Evolutionary conservation across 306 rosid genomes (phyloP), one percentile per base, ranked within the genome.

Genomic region (Medicago truncatula): DNA sequence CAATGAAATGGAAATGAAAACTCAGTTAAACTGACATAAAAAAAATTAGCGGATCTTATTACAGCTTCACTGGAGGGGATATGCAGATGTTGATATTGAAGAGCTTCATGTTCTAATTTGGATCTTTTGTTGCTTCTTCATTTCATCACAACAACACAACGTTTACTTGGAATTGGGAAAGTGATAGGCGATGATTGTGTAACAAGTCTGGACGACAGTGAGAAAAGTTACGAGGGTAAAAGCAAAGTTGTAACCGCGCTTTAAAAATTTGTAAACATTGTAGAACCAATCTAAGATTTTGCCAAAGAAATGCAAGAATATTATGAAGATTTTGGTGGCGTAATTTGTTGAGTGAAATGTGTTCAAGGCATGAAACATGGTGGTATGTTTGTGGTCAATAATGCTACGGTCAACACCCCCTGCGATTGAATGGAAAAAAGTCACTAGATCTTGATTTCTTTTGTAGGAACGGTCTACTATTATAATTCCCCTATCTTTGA

Each of bases 181-280:
- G 21, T 66, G 73, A 39, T 66, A 66, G 57, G 57, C 57, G 23
- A 64, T 4, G n/a, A 76, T 0, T 8, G 66, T 2, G 15, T 63
- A 75, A 52, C 16, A 0, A 15, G 80, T 40, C 12, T 76, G 80
- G 67, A 56, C 12, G 2, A 76, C 0, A 28, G 67, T 41, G 47
- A 66, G 47, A 10, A 53, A 0, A 21, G 43, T 7, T 9, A 54
- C 0, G 2, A 41, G 0, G 0, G 58, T 5, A 3, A 16, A 56
- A 21, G n/a, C 47, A 7, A 66, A 67, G 57, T 39, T 76, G 74
- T 67, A 66, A 49, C 71, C 79, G 18, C 53, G 47, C 41, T n/a
- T 52, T 3, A 75, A 46, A 31, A 23, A 61, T 2, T 28, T 28
- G 70, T 0, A 4, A n/a, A 61, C 3, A 8, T 5, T 16, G 9